These are phyloP conservation scores for Coelastrella sp. DNA, from an alignment of 139 green algal genomes.

Conservation along the genomic window DNA sequence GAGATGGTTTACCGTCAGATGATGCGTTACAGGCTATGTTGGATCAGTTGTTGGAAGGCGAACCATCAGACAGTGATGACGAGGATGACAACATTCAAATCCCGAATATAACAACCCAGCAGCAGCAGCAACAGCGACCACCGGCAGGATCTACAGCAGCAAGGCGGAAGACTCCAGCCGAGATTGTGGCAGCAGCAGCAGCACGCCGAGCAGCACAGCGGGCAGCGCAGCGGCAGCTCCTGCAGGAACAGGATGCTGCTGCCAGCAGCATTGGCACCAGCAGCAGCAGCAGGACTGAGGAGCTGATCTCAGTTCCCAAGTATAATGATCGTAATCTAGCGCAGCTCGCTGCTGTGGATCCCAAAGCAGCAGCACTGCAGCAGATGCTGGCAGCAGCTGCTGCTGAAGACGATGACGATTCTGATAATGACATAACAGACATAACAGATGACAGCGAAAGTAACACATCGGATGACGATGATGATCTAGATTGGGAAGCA, in stretches of 20 bases:
- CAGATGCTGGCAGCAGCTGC: neutral
- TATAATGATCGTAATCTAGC: neutral
- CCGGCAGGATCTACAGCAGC: neutral
- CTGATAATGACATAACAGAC: neutral
- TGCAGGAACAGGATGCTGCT: neutral
- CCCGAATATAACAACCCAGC: neutral
- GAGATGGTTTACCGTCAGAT: neutral
- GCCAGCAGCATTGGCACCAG: neutral
- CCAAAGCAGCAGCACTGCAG: slow-evolving; percentile 16
- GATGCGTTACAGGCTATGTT: slow-evolving; percentile 9
- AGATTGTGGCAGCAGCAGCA: neutral
- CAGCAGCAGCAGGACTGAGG: neutral
- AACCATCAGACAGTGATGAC: neutral
- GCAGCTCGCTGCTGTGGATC: neutral
- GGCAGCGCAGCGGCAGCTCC: neutral
- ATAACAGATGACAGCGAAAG: slow-evolving; percentile 3
- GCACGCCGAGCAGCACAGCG: neutral
- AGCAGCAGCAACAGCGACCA: neutral
- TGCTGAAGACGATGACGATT: neutral
- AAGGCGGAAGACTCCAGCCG: neutral
- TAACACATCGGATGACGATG: slow-evolving; percentile 2
- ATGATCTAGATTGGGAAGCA: slow-evolving; percentile 45
- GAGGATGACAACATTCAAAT: neutral
- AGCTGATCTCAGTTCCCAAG: neutral
- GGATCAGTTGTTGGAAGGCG: neutral